phyloP scores from a whole-genome alignment of 306 rosid genomes.

The Canavalia gladiata region DNA sequence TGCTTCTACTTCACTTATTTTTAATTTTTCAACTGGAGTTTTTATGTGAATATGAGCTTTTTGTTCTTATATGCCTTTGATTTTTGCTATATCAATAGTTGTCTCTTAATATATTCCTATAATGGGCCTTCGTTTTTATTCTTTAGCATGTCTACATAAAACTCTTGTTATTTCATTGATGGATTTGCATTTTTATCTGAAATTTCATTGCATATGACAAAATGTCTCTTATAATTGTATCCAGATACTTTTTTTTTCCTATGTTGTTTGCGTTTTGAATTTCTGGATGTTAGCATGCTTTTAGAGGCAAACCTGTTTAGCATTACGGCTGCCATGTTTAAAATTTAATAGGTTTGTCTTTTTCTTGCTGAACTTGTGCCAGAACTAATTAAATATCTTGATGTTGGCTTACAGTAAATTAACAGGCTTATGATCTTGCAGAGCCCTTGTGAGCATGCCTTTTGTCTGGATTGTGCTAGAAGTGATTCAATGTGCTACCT shows the following conservation, averaged over 20 bases:
- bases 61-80: slow-evolving; percentile 30
- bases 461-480: slow-evolving; percentile 96
- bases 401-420: slow-evolving; percentile 36
- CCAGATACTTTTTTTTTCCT: not conserved
- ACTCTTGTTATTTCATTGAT: slow-evolving; percentile 20
- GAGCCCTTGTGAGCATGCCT: slow-evolving; percentile 99
- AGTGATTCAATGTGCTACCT: slow-evolving; percentile 94
- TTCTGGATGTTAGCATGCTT: slow-evolving; percentile 17
- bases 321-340: slow-evolving; percentile 8
- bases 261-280: not conserved
- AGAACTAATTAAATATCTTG: slow-evolving; percentile 35
- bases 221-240: not conserved
- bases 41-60: slow-evolving; percentile 8
- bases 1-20: slow-evolving; percentile 10
- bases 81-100: not conserved
- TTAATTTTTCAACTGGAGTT: slow-evolving; percentile 6
- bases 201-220: not conserved
- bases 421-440: slow-evolving; percentile 62
- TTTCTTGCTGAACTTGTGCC: slow-evolving; percentile 9
- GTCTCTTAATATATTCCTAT: slow-evolving; percentile 1
- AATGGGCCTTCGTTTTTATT: not conserved
- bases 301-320: slow-evolving; percentile 32
- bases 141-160: slow-evolving; percentile 3
- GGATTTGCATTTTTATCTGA: no score
- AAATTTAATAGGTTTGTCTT: not conserved